Evolutionary conservation across 73 alveolate genomes (phyloP), one percentile per base, ranked within the genome.

Genomic region (Uronychia setigera): DNA sequence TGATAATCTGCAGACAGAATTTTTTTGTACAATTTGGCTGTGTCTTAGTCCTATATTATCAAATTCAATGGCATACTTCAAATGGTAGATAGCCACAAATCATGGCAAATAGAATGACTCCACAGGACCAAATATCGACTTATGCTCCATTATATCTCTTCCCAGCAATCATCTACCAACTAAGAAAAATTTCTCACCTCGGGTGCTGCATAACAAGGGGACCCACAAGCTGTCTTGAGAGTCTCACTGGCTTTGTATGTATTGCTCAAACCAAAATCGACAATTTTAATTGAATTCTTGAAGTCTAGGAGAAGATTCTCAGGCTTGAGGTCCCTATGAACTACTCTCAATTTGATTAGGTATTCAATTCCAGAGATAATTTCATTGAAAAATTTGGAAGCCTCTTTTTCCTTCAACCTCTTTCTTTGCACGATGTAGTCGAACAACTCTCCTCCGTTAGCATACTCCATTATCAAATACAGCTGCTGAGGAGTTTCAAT

Each of bases 281-380:
- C 96, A 11, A 95, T 95, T 86, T 95, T 95, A 33, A 95, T 76
- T 34, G 91, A 84, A 79, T 91, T 91, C 29, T 93, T 86, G 83
- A 91, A 92, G 33, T 93, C 96, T 57, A 94, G 84, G 67, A 95
- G 85, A 78, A 95, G 83, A 87, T 95, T 95, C 89, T 95, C 99
- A 27, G 99, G 99, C 78, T 95, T 95, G 80, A 95, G 76, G 88
- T 95, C 99, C 80, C 99, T 82, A 84, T 95, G 99, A 76, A 94
- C 94, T 19, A 95, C 93, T 46, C 94, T 93, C 78, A 93, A 60
- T 60, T 92, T 89, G 59, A 93, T 97, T 27, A 95, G 86, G 78
- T 93, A 94, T 89, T 88, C 96, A 30, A 95, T 88, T n/a, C 98
- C 99, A 28, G 95, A 91, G 32, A 95, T 94, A 31, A 95, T 76